Percentiles rank a stretch among this genome's conserved stretches.
These are phyloP conservation scores for Mycena venus DNA, from an alignment of 768 basidiomycete species.

Conservation along the genomic window DNA sequence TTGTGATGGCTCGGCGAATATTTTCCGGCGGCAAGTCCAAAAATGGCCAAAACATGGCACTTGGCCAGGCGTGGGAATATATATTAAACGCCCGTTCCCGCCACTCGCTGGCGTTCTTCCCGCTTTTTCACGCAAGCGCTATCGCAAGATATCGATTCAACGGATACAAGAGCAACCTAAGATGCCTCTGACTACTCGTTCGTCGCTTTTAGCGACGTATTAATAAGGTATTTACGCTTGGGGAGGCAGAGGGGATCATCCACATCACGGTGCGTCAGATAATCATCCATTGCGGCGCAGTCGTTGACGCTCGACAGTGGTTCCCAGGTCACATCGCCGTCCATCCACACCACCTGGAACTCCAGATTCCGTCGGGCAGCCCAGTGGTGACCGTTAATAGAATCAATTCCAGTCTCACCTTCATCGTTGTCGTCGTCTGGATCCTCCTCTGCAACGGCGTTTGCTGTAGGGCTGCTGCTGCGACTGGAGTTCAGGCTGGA, in stretches of 20 bases:
- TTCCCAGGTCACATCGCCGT: slow-evolving; percentile 29
- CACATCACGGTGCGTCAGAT: neutral
- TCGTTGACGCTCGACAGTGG: slow-evolving; percentile 14
- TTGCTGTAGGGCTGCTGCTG: neutral
- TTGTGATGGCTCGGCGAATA: too few relatives aligned
- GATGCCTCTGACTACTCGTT: neutral
- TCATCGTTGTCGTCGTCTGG: neutral
- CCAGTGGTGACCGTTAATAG: slow-evolving; percentile 19
- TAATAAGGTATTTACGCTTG: slow-evolving; percentile 15
- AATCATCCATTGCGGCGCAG: too few relatives aligned
- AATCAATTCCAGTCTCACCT: neutral
- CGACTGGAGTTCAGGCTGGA: too few relatives aligned
- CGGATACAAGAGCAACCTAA: neutral
- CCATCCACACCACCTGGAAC: slow-evolving; percentile 26
- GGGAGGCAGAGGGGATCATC: neutral
- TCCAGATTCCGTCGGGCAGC: neutral
- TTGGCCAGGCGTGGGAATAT: slow-evolving; percentile 17
- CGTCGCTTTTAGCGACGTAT: neutral
- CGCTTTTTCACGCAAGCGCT: neutral
- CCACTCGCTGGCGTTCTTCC: neutral
- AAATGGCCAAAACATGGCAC: neutral
- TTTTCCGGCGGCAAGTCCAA: too few relatives aligned
- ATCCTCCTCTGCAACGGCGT: neutral
- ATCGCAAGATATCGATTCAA: neutral
- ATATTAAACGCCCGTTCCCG: neutral